Evolutionary conservation across 139 green algal genomes (phyloP), one percentile per base, ranked within the genome.

Genomic region (Monoraphidium neglectum): DNA sequence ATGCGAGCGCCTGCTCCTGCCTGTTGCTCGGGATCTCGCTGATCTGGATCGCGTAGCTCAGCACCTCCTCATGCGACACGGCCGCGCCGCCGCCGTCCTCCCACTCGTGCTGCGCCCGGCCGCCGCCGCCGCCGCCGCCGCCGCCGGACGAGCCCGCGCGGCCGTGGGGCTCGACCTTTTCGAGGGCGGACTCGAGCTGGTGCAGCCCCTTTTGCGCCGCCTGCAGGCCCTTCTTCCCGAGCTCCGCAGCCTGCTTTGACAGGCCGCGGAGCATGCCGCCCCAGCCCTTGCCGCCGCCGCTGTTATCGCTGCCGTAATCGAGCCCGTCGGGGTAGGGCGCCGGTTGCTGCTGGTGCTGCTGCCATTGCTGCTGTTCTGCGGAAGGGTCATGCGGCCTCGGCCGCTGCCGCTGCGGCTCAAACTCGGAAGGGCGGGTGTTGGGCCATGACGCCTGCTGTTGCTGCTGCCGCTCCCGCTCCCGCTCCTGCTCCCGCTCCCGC

Each of bases 171-270:
- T n/a, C n/a, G n/a, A n/a, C n/a, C n/a, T n/a, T n/a, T n/a, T 86
- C 81, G 28, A 86, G 57, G 24, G 81, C 81, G 16, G 76, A 57
- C 51, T 86, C 81, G 21, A 86, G 72, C 76, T 75, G 60, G 24
- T 49, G 33, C 15, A 86, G 53, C 2, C 81, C 81, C 60, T 73
- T 49, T 35, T 86, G 79, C 24, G 81, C 81, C 35, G 60, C 81
- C 12, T 68, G 67, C 2, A 86, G 69, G 5, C 75, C 81, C 71
- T 82, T 82, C 71, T 86, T 86, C 66, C 71, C 67, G 49, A 86
- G 60, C 1, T 60, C 72, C 33, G 75, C 66, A 56, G 75, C 75
- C 56, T 53, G 57, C 53, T 75, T 74, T 18, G 54, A 37, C 0
- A 70, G 32, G 36, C 37, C 43, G 37, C 72, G 72, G 8, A 80